Evolutionary conservation across 768 basidiomycete species (phyloP), one percentile per base, ranked within the genome.

Genomic region (Austroboletus eburneus): DNA sequence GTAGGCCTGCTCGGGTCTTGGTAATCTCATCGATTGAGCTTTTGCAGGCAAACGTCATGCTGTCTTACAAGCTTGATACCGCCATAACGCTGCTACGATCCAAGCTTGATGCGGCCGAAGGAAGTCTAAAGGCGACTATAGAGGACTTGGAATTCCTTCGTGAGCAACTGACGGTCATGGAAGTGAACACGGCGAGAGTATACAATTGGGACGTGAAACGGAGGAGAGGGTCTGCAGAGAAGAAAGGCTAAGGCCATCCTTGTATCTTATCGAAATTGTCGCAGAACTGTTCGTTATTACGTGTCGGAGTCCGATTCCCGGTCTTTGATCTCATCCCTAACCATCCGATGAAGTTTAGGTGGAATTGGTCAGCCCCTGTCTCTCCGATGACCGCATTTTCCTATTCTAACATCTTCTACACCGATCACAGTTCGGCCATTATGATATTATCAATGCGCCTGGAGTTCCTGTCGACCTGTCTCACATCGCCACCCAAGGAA

Each of bases 311-410:
- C n/a, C n/a, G n/a, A n/a, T n/a, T n/a, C n/a, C n/a, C n/a, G n/a
- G n/a, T n/a, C n/a, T n/a, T n/a, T n/a, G n/a, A n/a, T n/a, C n/a
- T n/a, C n/a, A n/a, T n/a, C n/a, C n/a, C n/a, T n/a, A n/a, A n/a
- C n/a, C n/a, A n/a, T n/a, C 39, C 23, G 17, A 17, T 21, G n/a
- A 0, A 39, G 32, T 43, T 33, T 54, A 91, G 92, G 91, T 68
- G 94, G 94, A 69, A 97, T 97, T 61, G 95, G 95, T 63, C 95
- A 96, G 75, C 93, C 94, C 51, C 76, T 98, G 66, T 81, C 94
- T 18, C 85, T 98, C 49, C 77, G 97, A 75, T 97, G 57, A 87
- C 87, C 45, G 78, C 20, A 30, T 30, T 29, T 18, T 33, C 9
- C 32, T n/a, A 46, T 40, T 43, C 24, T 39, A 8, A 17, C 39